Evolutionary conservation across 208 protist genomes (phyloP).

Genomic region (Crithidia sp.): DNA sequence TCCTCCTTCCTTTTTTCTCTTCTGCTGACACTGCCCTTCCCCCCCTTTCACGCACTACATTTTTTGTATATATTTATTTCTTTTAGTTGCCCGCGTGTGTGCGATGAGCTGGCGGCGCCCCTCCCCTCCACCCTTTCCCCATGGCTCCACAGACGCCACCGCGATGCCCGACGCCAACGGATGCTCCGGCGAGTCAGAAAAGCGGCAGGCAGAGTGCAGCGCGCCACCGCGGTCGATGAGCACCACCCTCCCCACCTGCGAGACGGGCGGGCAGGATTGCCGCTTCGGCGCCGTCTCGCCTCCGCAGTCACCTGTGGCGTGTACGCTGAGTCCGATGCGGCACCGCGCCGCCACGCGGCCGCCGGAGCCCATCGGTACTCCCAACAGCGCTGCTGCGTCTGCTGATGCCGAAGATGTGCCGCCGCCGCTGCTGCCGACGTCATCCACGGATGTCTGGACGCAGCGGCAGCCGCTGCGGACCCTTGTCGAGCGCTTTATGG

Average conservation of each 20-base stretch:
- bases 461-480: constrained; percentile 25
- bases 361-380: not conserved
- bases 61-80: not conserved
- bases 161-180: not conserved
- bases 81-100: not conserved
- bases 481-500: constrained; percentile 31
- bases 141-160: not conserved
- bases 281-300: not conserved
- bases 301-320: not conserved
- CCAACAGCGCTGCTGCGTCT: not conserved
- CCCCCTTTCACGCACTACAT: too few relatives aligned
- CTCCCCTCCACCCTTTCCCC: not conserved
- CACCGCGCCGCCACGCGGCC: not conserved
- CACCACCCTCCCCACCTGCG: not conserved
- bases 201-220: not conserved
- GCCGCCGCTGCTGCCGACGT: not conserved
- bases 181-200: not conserved
- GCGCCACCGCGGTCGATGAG: not conserved
- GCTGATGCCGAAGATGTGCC: not conserved
- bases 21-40: too few relatives aligned
- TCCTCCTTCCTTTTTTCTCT: too few relatives aligned
- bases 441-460: not conserved
- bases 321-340: not conserved
- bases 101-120: constrained; percentile 5
- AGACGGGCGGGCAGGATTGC: too few relatives aligned